A percentile compares a stretch with the other conserved stretches of the same genome.
These are phyloP conservation scores for Mycena rebaudengoi DNA, from an alignment of 768 basidiomycete species.

Conservation along the genomic window DNA sequence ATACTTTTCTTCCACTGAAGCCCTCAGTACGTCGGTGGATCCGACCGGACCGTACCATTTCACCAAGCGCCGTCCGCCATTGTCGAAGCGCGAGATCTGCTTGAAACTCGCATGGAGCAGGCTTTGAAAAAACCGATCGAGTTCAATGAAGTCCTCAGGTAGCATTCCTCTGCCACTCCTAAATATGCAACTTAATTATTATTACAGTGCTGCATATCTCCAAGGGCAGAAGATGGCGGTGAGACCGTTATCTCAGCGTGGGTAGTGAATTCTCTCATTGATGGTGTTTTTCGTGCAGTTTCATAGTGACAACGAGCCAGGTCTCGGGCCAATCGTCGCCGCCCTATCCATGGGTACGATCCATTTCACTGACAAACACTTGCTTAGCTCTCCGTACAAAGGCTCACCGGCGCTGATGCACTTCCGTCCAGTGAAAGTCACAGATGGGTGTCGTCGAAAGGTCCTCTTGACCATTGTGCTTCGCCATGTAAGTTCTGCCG, in stretches of 20 bases:
- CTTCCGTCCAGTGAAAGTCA: too few relatives aligned
- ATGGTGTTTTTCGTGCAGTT: conserved; percentile 53
- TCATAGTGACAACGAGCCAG: conserved; percentile 81
- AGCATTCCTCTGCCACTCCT: too few relatives aligned
- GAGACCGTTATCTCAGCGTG: conserved; percentile 28
- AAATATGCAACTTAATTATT: too few relatives aligned
- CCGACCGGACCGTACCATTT: conserved; percentile 1
- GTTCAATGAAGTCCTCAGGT: conserved; percentile 16
- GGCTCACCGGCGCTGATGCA: conserved; percentile 78
- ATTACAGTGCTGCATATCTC: too few relatives aligned
- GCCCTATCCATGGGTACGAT: conserved; percentile 71
- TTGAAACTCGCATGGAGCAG: not conserved
- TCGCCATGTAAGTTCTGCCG: too few relatives aligned
- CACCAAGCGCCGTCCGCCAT: not conserved
- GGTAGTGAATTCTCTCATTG: not conserved
- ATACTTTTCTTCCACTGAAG: not conserved
- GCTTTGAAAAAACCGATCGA: not conserved
- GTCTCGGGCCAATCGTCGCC: conserved; percentile 76
- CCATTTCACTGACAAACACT: too few relatives aligned
- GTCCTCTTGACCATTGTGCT: too few relatives aligned
- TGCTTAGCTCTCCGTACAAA: not conserved
- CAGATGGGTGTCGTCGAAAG: too few relatives aligned
- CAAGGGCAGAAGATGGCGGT: conserved; percentile 91
- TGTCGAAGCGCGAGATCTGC: not conserved
- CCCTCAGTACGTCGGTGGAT: conserved; percentile 7